phyloP scores from a whole-genome alignment of 75 land plant genomes.

The Chamaecyparis obtusa region DNA sequence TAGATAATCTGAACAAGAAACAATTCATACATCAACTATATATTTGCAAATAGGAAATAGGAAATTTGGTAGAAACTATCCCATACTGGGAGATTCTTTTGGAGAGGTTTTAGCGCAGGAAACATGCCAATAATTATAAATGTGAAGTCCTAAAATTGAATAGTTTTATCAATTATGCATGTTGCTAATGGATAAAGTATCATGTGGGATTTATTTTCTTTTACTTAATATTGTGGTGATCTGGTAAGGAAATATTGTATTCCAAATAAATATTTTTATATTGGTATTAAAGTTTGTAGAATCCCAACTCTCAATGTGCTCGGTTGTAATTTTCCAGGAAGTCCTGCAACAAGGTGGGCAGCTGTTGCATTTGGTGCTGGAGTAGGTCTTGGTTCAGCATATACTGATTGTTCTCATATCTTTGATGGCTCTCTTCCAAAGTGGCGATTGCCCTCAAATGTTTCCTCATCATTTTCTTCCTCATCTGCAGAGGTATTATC shows the following conservation, averaged over 20 bases:
- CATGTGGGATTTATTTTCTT: neutral
- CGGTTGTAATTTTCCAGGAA: slow-evolving; percentile 32
- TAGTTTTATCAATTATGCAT: neutral
- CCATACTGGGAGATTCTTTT: neutral
- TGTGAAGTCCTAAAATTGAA: neutral
- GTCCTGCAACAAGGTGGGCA: slow-evolving; percentile 75
- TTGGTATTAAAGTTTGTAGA: neutral
- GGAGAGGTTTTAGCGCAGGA: neutral
- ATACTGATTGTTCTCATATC: slow-evolving; percentile 49
- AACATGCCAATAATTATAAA: neutral
- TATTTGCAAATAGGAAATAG: neutral
- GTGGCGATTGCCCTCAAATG: slow-evolving; percentile 19
- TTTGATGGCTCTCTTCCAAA: slow-evolving; percentile 37
- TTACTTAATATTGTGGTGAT: neutral
- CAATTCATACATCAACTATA: neutral
- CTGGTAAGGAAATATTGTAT: neutral
- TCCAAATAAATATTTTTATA: neutral
- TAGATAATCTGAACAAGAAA: neutral
- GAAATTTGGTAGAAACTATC: neutral
- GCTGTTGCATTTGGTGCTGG: slow-evolving; percentile 82
- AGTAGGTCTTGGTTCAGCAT: slow-evolving; percentile 70
- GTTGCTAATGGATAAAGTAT: neutral
- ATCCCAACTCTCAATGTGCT: neutral
- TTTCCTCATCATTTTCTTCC: slow-evolving; percentile 8
- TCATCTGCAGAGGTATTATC: slow-evolving; percentile 14